A percentile compares a stretch with the other conserved stretches of the same genome.
Evolutionary conservation across 495 filamentous ascomycete genomes (phyloP).

Genomic region (Penicillium pulvis): DNA sequence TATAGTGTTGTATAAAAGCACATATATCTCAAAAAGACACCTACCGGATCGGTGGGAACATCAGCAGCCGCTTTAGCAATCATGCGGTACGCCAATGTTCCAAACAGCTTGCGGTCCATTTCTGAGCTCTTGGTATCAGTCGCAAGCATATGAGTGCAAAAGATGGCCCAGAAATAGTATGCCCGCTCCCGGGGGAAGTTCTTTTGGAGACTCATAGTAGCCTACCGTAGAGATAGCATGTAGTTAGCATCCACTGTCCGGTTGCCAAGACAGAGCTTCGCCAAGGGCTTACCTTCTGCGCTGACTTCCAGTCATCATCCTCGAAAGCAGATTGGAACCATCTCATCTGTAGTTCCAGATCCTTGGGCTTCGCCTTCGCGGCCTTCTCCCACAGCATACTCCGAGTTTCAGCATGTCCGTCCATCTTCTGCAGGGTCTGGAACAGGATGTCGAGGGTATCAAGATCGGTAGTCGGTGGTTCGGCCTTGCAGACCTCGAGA

Average conservation of each 20-base stretch:
- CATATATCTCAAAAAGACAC: conserved; percentile 8
- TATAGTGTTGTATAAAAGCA: neutral
- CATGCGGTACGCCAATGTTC: conserved; percentile 60
- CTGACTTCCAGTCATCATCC: conserved; percentile 54
- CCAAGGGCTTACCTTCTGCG: conserved; percentile 51
- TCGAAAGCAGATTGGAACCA: conserved; percentile 57
- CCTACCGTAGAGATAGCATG: conserved; percentile 30
- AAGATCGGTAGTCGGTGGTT: conserved; percentile 52
- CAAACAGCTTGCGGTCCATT: conserved; percentile 56
- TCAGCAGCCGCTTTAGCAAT: conserved; percentile 57
- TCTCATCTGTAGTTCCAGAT: conserved; percentile 52
- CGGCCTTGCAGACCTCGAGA: conserved; percentile 45
- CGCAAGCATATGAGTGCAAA: conserved; percentile 49
- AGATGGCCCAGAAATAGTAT: conserved; percentile 62
- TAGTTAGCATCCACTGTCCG: neutral
- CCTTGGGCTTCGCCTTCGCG: conserved; percentile 51
- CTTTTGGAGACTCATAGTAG: conserved; percentile 61
- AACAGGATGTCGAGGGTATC: conserved; percentile 53
- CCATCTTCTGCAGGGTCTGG: conserved; percentile 36
- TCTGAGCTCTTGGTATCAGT: conserved; percentile 41
- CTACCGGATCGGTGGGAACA: conserved; percentile 49
- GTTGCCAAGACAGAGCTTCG: neutral
- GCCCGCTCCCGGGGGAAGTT: conserved; percentile 57
- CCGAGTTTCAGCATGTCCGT: conserved; percentile 36
- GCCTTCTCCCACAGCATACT: conserved; percentile 57